Base-by-base conservation (phyloP, 2,329 filamentous ascomycete species). In the Bimuria novae-zelandiae region DNA sequence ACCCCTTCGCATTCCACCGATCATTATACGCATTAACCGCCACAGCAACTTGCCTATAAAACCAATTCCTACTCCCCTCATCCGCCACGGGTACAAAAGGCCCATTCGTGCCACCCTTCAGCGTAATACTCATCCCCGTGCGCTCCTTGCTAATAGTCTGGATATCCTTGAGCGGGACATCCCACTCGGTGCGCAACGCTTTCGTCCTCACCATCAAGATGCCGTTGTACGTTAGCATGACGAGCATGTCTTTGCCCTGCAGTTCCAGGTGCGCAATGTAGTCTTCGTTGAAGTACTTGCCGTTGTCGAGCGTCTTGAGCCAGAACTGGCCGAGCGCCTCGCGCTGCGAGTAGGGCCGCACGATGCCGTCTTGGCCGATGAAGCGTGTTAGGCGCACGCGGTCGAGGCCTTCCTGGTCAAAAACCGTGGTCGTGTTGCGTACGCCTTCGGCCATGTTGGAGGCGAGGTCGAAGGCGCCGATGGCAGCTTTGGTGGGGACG, bases 241-340 rank as follows among this genome's bases (percentile, higher is more conserved):
- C 97, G 55, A 99, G 83, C 84, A 97, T 90, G 70, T 95, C 92
- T 72, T 94, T 90, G 55, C 87, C 86, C 10, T 91, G 89, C 22
- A 99, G 83, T 75, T 99, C 93, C 4, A 99, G 81, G 71, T 99
- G 95, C 4, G 92, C 95, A 72, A 99, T 94, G 77, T 99, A 99
- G 70, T 91, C 84, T 75, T 99, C 94, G 76, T 96, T 89, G 83
- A 99, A 99, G 80, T 93, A 97, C 73, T 92, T 94, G 56, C 94
- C 94, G 60, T 97, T 94, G 76, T 99, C 94, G 10, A 96, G 86
- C 54, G 96, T 96, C 81, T 99, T 99, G 60, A 99, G 86, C 95
- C 94, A 99, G 79, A 91, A 97, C 73, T 99, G 94, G 0, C 94
- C 94, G 3, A 99, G 85, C 0, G 94, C 92, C 79, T 99, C 94